Conservation (phyloP, 148 eudicot genomes). For the Heliamphora exappendiculata region DNA sequence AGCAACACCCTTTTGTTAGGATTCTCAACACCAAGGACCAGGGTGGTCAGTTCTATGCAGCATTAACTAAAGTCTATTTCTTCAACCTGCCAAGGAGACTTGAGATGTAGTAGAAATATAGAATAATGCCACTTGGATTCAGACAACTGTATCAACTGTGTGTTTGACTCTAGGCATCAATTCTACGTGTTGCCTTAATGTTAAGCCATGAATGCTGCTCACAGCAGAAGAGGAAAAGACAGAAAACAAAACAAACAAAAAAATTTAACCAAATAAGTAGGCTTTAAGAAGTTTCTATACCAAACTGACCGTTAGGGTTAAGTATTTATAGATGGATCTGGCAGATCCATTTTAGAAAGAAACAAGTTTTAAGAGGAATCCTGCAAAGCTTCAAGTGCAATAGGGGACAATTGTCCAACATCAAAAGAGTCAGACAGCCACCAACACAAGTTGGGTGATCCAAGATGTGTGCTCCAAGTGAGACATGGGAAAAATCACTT, state of each 20-base stretch:
- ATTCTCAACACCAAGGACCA: neutral
- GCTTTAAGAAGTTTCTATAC: neutral
- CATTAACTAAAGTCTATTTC: neutral
- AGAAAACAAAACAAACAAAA: too few relatives aligned
- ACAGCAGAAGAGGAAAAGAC: neutral
- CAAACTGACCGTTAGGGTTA: neutral
- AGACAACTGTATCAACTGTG: neutral
- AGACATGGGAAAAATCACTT: neutral
- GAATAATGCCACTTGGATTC: neutral
- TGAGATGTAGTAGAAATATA: neutral
- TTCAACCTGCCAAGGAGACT: neutral
- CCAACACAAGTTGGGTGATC: neutral
- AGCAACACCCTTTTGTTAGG: neutral
- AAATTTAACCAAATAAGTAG: neutral
- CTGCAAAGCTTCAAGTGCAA: neutral
- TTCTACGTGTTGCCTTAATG: neutral
- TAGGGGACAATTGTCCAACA: neutral
- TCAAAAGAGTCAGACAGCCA: neutral
- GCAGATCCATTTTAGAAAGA: neutral
- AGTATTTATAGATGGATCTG: neutral
- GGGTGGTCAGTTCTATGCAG: neutral
- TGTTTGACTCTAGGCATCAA: neutral
- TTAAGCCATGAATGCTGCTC: neutral
- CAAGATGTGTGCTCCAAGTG: neutral
- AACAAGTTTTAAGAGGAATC: neutral